Evolutionary conservation across 2,329 filamentous ascomycete species (phyloP).

Genomic region (Trichophyton rubrum): DNA sequence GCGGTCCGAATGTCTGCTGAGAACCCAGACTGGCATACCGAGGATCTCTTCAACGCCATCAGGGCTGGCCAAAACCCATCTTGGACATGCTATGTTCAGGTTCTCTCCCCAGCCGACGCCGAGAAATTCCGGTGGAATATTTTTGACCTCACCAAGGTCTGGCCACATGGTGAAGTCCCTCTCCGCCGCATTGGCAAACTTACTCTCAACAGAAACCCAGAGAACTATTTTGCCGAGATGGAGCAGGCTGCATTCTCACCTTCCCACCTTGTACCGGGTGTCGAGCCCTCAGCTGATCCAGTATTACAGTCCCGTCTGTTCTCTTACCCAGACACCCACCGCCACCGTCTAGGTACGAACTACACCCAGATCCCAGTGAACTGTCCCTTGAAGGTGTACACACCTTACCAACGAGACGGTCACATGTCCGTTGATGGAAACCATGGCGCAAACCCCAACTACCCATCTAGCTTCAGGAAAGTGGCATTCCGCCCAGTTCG

Average conservation of each 20-base stretch:
- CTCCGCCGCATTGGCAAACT: conserved; percentile 49
- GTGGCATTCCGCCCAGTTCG: conserved; percentile 29
- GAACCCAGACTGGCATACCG: conserved; percentile 51
- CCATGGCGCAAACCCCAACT: conserved; percentile 47
- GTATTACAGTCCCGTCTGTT: conserved; percentile 58
- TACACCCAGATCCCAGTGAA: conserved; percentile 55
- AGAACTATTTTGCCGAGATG: conserved; percentile 60
- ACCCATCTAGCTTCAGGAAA: conserved; percentile 33
- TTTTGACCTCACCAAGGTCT: conserved; percentile 59
- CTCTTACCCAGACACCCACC: conserved; percentile 57
- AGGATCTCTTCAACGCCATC: conserved; percentile 54
- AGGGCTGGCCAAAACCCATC: conserved; percentile 47
- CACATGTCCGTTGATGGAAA: conserved; percentile 55
- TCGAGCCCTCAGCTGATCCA: conserved; percentile 57
- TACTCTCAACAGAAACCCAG: conserved; percentile 51
- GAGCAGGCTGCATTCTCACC: conserved; percentile 60
- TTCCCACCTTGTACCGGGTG: conserved; percentile 52
- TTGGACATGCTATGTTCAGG: conserved; percentile 54
- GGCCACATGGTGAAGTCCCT: conserved; percentile 52
- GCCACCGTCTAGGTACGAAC: conserved; percentile 51
- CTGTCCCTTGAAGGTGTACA: conserved; percentile 40
- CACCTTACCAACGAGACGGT: conserved; percentile 62
- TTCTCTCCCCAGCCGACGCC: conserved; percentile 49
- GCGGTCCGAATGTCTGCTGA: conserved; percentile 41
- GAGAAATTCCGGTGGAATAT: conserved; percentile 50